These are phyloP conservation scores for Termitomyces titanicus DNA, from an alignment of 768 basidiomycete genomes.

Conservation along the genomic window DNA sequence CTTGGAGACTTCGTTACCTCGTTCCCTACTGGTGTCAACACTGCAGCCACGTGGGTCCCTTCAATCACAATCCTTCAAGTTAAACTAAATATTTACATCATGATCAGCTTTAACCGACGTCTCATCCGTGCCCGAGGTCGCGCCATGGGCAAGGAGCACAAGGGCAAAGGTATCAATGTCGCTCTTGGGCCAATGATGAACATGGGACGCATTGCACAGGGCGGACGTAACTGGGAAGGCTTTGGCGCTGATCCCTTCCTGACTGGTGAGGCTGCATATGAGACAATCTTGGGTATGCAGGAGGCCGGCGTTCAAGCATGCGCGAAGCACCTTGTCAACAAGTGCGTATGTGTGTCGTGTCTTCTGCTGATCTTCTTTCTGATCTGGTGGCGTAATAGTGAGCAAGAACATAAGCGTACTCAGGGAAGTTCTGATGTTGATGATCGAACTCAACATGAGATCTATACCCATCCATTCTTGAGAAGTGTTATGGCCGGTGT, in stretches of 20 bases:
- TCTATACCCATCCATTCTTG: constrained; percentile 69
- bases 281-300: constrained; percentile 84
- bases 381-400: constrained; percentile 33
- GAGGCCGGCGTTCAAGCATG: constrained; percentile 77
- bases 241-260: constrained; percentile 90
- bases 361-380: not conserved
- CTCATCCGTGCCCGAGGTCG: constrained; percentile 74
- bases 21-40: constrained; percentile 83
- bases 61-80: not conserved
- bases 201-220: constrained; percentile 71
- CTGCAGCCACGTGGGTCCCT: constrained; percentile 67
- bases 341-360: constrained; percentile 36
- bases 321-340: constrained; percentile 80
- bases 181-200: constrained; percentile 86
- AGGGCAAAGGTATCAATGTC: constrained; percentile 80
- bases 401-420: constrained; percentile 64
- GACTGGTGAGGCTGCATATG: constrained; percentile 71
- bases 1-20: constrained; percentile 67
- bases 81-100: not conserved
- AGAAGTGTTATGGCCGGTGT: constrained; percentile 73
- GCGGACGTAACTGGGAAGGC: constrained; percentile 94
- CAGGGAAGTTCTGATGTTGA: constrained; percentile 64
- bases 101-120: constrained; percentile 63
- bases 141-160: constrained; percentile 80
- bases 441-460: constrained; percentile 75